Base-by-base conservation (phyloP, 202 grass and related monocot genomes). In the Saccharum hybrid region DNA sequence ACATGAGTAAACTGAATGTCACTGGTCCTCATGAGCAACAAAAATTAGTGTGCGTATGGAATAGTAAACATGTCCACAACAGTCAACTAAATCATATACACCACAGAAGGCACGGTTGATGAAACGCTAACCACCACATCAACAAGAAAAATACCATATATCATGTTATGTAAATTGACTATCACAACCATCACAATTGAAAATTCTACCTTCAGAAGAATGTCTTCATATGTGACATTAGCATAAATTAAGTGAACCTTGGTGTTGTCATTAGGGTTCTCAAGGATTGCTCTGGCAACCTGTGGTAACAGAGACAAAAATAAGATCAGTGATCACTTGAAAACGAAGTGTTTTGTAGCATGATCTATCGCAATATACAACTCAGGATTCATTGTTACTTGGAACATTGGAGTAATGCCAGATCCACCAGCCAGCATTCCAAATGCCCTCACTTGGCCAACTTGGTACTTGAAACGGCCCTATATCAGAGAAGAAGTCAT, bases 341-440 rank as follows among this genome's bases (percentile, higher is more conserved):
- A 60, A 46, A 31, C 1, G 22, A 63, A 76, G 4, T 3, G 7
- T 31, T 13, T 31, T 70, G 75, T 62, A 56, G 61, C 42, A 75
- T 54, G 63, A 71, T 64, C 14, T 49, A 76, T 10, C 59, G 18
- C 13, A 78, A 82, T 75, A 68, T 65, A 39, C 37, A 71, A 38
- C 51, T 80, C 71, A 68, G 40, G 64, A 41, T 34, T 43, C 21
- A 2, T 52, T 76, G 15, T 89, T 96, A 98, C 96, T 86, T 98
- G 96, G 82, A 96, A 98, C 93, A 98, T 98, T 8, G 91, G 93
- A 56, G 96, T 98, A 33, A 98, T 93, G 86, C 96, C 96, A 40
- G 96, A 98, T 83, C 96, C 93, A 81, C 96, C 96, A 84, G 96
- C 93, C 69, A 96, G 36, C 96, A 98, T 98, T 77, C 96, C 93